These are phyloP conservation scores for Globisporangium echinulatum DNA, from an alignment of 352 stramenopile species.

Conservation along the genomic window DNA sequence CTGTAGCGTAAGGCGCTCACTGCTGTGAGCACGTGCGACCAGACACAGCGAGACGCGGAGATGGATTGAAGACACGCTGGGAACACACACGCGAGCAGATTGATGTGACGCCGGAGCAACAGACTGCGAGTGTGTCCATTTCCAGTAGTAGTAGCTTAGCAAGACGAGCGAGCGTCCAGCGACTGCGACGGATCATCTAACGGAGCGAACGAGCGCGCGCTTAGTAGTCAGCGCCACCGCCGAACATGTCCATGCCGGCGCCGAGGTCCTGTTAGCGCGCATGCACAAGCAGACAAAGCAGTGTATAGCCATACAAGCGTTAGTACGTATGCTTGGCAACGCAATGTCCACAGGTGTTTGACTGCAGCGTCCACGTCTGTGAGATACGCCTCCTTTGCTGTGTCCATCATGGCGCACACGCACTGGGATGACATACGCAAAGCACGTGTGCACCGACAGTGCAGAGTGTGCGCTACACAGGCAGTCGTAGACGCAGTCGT, in stretches of 20 bases:
- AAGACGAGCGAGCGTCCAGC: conserved; percentile 19
- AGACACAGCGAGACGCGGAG: too few species aligned
- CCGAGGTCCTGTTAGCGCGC: conserved; percentile 34
- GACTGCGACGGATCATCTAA: conserved; percentile 21
- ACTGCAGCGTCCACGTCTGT: too few species aligned
- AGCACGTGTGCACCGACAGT: too few species aligned
- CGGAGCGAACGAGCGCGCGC: not conserved
- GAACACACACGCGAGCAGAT: too few species aligned
- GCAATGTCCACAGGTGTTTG: too few species aligned
- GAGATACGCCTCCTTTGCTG: too few species aligned
- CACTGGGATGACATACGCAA: too few species aligned
- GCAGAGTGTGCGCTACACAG: too few species aligned
- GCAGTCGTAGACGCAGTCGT: not conserved
- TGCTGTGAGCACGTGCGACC: too few species aligned
- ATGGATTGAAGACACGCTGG: too few species aligned
- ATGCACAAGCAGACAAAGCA: conserved; percentile 3
- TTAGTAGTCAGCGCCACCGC: conserved; percentile 59
- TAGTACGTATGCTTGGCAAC: conserved; percentile 2
- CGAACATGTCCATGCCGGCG: conserved; percentile 71
- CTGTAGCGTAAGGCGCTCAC: too few species aligned
- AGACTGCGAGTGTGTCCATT: conserved; percentile 37
- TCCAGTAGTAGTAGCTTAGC: conserved; percentile 30
- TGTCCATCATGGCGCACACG: too few species aligned
- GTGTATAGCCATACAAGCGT: not conserved
- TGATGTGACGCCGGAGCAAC: conserved; percentile 27